These are phyloP conservation scores for Athelia sp. DNA, from an alignment of 1,284 basidiomycete genomes.

Conservation along the genomic window DNA sequence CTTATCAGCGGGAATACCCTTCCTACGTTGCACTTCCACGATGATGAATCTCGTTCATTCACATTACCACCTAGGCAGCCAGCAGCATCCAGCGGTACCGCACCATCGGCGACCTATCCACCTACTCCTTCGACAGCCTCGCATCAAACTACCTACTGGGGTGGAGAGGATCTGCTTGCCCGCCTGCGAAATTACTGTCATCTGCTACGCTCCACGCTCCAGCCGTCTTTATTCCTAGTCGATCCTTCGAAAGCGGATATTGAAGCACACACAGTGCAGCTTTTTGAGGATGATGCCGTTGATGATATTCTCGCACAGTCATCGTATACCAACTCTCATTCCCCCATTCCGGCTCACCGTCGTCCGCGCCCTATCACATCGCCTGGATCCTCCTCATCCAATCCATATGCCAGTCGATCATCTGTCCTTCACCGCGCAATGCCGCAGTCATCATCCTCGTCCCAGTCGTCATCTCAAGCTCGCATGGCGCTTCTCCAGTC, in stretches of 20 bases:
- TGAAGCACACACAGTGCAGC: constrained; percentile 79
- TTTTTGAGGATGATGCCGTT: constrained; percentile 78
- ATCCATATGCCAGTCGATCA: constrained; percentile 61
- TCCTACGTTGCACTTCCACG: constrained; percentile 92
- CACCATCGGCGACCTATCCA: constrained; percentile 32
- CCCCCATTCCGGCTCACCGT: constrained; percentile 78
- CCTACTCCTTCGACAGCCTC: constrained; percentile 33
- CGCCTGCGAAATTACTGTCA: constrained; percentile 69
- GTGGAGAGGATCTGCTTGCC: constrained; percentile 80
- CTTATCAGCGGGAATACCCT: constrained; percentile 87
- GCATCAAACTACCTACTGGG: constrained; percentile 59
- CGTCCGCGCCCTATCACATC: constrained; percentile 62
- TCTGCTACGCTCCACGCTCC: constrained; percentile 73
- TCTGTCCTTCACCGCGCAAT: constrained; percentile 78
- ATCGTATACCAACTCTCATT: constrained; percentile 70
- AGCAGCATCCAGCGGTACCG: constrained; percentile 18
- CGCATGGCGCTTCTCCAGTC: constrained; percentile 77
- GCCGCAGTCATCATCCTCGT: constrained; percentile 42
- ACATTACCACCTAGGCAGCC: constrained; percentile 43
- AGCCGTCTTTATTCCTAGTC: constrained; percentile 82
- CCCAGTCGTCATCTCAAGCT: constrained; percentile 56
- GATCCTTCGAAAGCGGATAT: constrained; percentile 90
- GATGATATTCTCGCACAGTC: constrained; percentile 78
- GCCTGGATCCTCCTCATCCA: constrained; percentile 28
- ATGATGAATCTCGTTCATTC: constrained; percentile 87